These are phyloP conservation scores for Neurospora sp. DNA, from an alignment of 495 filamentous ascomycete species.

Conservation along the genomic window DNA sequence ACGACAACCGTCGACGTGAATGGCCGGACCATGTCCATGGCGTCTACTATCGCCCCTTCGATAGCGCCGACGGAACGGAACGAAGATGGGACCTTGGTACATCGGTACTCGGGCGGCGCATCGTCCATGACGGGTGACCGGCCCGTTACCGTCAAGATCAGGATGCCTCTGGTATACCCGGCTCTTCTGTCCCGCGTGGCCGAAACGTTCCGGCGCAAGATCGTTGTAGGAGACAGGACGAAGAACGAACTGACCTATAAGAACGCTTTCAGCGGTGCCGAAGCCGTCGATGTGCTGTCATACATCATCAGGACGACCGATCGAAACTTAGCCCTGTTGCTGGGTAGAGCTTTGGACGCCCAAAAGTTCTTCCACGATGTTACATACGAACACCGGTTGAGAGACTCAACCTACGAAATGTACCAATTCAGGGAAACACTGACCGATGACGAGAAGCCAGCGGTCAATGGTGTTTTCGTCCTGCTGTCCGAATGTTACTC, in stretches of 20 bases:
- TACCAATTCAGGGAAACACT: slow-evolving; percentile 95
- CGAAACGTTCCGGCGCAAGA: slow-evolving; percentile 79
- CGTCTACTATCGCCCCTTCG: slow-evolving; percentile 48
- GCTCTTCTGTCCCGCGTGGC: slow-evolving; percentile 85
- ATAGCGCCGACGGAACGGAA: slow-evolving; percentile 20
- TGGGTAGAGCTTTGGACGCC: slow-evolving; percentile 91
- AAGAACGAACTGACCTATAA: slow-evolving; percentile 98
- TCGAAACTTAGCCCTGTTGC: slow-evolving; percentile 82
- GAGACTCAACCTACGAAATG: slow-evolving; percentile 82
- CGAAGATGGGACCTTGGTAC: slow-evolving; percentile 32
- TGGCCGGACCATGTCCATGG: slow-evolving; percentile 74
- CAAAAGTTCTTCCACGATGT: slow-evolving; percentile 99
- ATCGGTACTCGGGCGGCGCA: slow-evolving; percentile 31
- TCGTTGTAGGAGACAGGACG: slow-evolving; percentile 70
- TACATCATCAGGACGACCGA: slow-evolving; percentile 96
- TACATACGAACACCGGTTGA: slow-evolving; percentile 89
- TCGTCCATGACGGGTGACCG: slow-evolving; percentile 40
- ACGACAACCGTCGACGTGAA: slow-evolving; percentile 27
- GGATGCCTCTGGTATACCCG: slow-evolving; percentile 79
- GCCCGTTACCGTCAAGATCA: slow-evolving; percentile 41
- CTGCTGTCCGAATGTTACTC: slow-evolving; percentile 96
- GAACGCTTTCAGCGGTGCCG: slow-evolving; percentile 86
- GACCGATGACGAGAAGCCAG: slow-evolving; percentile 69
- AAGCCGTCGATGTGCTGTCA: slow-evolving; percentile 89
- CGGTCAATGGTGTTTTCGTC: slow-evolving; percentile 95